phyloP scores from a whole-genome alignment of 2,329 filamentous ascomycete genomes.

The Neofusicoccum cordaticola region DNA sequence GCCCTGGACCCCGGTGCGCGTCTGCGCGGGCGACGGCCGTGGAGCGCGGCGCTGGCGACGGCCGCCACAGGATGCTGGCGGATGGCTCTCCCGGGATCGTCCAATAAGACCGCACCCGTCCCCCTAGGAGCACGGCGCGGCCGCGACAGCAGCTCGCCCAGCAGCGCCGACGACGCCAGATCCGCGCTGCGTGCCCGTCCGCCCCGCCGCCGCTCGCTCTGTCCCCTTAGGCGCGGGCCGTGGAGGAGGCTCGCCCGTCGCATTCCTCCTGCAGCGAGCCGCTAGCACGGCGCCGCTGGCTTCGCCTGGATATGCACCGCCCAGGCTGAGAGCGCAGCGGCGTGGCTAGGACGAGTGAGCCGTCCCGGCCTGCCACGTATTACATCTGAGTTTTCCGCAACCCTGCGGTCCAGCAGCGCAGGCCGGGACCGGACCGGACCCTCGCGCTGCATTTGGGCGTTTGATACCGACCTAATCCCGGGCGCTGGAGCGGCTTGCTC shows the following conservation, averaged over 20 bases:
- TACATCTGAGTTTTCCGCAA: slow-evolving; percentile 3
- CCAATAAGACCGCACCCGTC: slow-evolving; percentile 12
- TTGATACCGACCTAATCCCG: neutral
- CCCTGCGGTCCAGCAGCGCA: slow-evolving; percentile 2
- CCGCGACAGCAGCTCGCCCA: slow-evolving; percentile 2
- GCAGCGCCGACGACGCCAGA: slow-evolving; percentile 2
- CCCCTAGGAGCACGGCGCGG: slow-evolving; percentile 5
- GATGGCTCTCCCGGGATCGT: slow-evolving; percentile 7
- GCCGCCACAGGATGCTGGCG: neutral
- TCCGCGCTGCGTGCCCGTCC: neutral
- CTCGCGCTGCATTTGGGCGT: neutral
- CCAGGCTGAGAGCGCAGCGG: slow-evolving; percentile 1
- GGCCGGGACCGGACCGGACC: slow-evolving; percentile 11
- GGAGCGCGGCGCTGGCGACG: neutral
- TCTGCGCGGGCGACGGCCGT: neutral
- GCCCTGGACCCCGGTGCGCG: too few species aligned
- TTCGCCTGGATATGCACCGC: slow-evolving; percentile 3
- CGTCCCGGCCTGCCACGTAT: slow-evolving; percentile 13
- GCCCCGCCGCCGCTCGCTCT: neutral
- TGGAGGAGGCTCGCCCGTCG: slow-evolving; percentile 2
- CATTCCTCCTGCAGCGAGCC: slow-evolving; percentile 8
- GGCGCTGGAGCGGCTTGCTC: slow-evolving; percentile 6
- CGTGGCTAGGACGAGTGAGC: slow-evolving; percentile 10
- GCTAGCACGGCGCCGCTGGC: neutral
- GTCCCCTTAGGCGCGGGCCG: neutral